Evolutionary conservation across 169 alveolate genomes (phyloP), one percentile per base, ranked within the genome.

Genomic region (Plasmodium cynomolgi): DNA sequence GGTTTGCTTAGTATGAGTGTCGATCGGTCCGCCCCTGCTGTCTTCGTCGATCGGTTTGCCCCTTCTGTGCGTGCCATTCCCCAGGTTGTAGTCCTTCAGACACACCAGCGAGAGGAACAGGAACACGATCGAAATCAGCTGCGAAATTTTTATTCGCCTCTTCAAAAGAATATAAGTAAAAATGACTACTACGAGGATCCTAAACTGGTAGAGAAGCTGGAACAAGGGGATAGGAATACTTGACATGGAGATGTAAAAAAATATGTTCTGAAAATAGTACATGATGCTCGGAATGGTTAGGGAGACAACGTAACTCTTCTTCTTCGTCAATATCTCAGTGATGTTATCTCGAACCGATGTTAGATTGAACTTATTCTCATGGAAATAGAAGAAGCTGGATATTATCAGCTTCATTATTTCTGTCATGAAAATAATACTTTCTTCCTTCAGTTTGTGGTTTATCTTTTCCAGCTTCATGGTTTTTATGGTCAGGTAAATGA

Each of bases 221-320:
- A 88, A 88, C 72, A 88, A n/a, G 20, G 94, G 94, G 23, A 81
- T 88, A 1, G 94, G 91, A 0, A 88, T 58, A 68, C 82, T 88
- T 7, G 88, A 58, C 29, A 88, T 26, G 9, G 94, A 79, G 47
- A 88, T 41, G 37, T 79, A 80, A 80, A 88, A 88, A 79, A 77
- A 81, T 6, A 88, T 80, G 72, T 88, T 88, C 11, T 88, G 94
- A 62, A 88, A 23, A 58, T 88, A 88, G 73, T 88, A 88, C 82
- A 88, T 58, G 47, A 79, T 15, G 74, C 84, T 88, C 11, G 94
- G 94, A n/a, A 88, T 9, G 26, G 72, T 34, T 58, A 88, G 73
- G 50, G 56, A 79, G 26, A 88, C 3, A 1, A 80, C 33, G 73
- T 79, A 88, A 41, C 81, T 6, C 34, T 39, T 88, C 33, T 71